Evolutionary conservation across 2,329 filamentous ascomycete species (phyloP).

Genomic region (Trichophyton rubrum): DNA sequence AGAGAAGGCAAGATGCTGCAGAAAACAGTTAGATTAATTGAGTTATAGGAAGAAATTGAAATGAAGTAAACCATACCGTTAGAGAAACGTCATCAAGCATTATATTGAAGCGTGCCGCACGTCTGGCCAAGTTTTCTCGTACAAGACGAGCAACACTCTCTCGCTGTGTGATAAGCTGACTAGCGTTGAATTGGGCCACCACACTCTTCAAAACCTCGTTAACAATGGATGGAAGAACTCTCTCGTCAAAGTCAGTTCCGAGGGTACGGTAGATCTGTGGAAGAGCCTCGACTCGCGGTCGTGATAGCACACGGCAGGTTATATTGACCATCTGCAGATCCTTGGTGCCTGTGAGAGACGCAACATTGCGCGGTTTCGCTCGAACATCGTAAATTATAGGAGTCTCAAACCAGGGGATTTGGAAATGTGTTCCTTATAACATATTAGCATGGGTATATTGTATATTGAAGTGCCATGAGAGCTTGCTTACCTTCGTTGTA

Average conservation of each 20-base stretch:
- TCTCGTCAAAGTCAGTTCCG: conserved; percentile 91
- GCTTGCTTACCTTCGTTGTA: conserved; percentile 65
- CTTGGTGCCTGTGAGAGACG: conserved; percentile 95
- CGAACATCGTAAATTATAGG: conserved; percentile 95
- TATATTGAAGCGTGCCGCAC: conserved; percentile 94
- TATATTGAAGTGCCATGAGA: not conserved
- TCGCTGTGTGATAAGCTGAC: conserved; percentile 95
- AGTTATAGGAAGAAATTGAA: not conserved
- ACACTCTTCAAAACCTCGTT: conserved; percentile 99
- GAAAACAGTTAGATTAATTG: not conserved
- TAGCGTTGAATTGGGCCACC: conserved; percentile 97
- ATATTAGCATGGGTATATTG: not conserved
- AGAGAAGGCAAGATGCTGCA: conserved; percentile 54
- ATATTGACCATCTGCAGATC: conserved; percentile 99
- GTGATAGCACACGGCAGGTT: conserved; percentile 94
- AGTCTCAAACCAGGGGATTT: conserved; percentile 94
- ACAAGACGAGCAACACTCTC: conserved; percentile 90
- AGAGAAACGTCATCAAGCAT: conserved; percentile 92
- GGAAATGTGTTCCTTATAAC: conserved; percentile 68
- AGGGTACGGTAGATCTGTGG: conserved; percentile 96
- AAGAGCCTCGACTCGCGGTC: conserved; percentile 73
- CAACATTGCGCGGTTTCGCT: conserved; percentile 91
- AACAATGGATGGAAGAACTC: conserved; percentile 90
- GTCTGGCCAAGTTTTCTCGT: conserved; percentile 78
- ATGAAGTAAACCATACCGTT: conserved; percentile 49